Evolutionary conservation across 768 basidiomycete species (phyloP), one percentile per base, ranked within the genome.

Genomic region (Serendipita sp.): DNA sequence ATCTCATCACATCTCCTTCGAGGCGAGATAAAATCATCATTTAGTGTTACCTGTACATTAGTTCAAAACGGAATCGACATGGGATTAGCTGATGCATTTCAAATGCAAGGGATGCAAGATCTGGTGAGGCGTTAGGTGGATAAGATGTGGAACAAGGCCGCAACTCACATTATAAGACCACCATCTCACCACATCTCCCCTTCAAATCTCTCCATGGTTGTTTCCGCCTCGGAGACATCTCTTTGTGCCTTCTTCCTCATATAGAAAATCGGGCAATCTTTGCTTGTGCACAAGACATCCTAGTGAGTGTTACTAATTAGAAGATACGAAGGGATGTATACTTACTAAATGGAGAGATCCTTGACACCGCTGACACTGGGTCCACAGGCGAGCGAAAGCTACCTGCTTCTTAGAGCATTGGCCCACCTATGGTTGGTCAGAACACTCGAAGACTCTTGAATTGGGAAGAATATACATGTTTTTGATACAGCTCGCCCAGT

Each of bases 221-320:
- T 72, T 67, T 82, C 83, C 2, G 89, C 81, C 69, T 97, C 93
- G 67, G 91, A 91, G 0, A 95, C 96, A 71, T 98, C 95, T 73
- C 97, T 97, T 75, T 98, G 96, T 7, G 94, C 86, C 71, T 97
- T 97, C 77, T 97, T 97, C 47, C 96, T 78, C 86, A 96, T 92
- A 73, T 99, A 99, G 75, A 94, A 99, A 66, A 98, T 98, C 0
- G 96, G 96, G 69, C 96, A 99, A 75, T 99, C 96, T 72, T 90
- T 94, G 72, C 90, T 93, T 0, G 91, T 89, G 72, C 95, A 99
- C 34, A 99, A 78, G 7, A 98, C 96, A 72, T 99, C 96, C 90
- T 96, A 69, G 23, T 3, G 16, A 30, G 32, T 23, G 18, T 3
- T 13, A 30, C 52, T 28, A 28, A 15, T 51, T 64, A 52, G 65